Conservation (phyloP, 2,329 filamentous ascomycete species). For the Geoglossum cookeanum region DNA sequence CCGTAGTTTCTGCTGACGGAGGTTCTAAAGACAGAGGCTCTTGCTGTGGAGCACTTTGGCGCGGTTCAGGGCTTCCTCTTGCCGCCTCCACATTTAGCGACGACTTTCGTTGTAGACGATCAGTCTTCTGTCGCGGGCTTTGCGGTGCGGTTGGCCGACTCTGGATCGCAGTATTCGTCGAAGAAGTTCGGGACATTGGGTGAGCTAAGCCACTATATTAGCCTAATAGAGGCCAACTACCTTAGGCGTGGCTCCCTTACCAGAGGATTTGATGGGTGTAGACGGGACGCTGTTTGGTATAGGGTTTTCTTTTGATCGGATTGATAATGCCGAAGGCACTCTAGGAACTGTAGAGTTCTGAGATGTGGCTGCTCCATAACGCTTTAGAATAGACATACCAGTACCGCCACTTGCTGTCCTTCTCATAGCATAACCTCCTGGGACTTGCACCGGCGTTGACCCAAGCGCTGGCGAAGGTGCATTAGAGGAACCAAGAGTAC, state of each 20-base stretch:
- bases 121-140: background rate
- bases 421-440: constrained; percentile 29
- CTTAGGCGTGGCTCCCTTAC: constrained; percentile 29
- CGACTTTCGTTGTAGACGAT: background rate
- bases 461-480: constrained; percentile 38
- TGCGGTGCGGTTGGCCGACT: background rate
- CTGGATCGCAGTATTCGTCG: constrained; percentile 5
- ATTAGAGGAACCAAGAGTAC: constrained; percentile 34
- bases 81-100: background rate
- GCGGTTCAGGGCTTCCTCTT: background rate
- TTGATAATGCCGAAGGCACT: constrained; percentile 34
- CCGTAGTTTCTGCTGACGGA: background rate
- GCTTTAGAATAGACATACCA: constrained; percentile 12
- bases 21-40: background rate
- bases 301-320: constrained; percentile 38
- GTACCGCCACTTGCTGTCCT: constrained; percentile 30
- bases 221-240: background rate
- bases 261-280: constrained; percentile 26
- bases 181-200: constrained; percentile 5
- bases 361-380: background rate
- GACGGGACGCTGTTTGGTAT: constrained; percentile 24
- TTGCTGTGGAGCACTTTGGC: background rate
- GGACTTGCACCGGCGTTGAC: constrained; percentile 22
- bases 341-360: constrained; percentile 16
- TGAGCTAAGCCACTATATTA: background rate